These are phyloP conservation scores for Calonectria montana DNA, from an alignment of 2,329 filamentous ascomycete species.

Conservation along the genomic window DNA sequence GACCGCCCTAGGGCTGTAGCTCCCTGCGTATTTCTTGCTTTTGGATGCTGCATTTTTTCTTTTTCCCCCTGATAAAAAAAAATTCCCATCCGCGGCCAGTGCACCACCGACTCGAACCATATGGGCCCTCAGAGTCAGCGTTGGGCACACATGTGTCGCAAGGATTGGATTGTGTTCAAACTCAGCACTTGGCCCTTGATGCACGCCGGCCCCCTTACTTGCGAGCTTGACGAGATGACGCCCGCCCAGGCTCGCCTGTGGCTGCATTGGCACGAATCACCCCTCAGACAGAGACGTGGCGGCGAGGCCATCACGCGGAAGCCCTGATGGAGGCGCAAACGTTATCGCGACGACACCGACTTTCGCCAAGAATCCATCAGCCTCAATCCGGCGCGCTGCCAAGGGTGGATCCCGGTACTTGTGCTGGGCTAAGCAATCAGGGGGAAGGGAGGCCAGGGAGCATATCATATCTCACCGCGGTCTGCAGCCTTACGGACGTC, in stretches of 20 bases:
- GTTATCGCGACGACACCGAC: slow-evolving; percentile 19
- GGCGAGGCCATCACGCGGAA: neutral
- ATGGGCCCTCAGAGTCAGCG: neutral
- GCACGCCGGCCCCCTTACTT: neutral
- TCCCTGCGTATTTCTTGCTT: slow-evolving; percentile 17
- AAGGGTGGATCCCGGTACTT: slow-evolving; percentile 32
- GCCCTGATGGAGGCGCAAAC: neutral
- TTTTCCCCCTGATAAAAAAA: slow-evolving; percentile 3
- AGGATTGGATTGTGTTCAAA: neutral
- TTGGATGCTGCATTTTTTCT: slow-evolving; percentile 3
- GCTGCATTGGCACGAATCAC: neutral
- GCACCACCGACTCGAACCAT: slow-evolving; percentile 10
- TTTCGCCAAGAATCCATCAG: slow-evolving; percentile 32
- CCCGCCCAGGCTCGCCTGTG: neutral
- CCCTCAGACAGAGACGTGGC: neutral
- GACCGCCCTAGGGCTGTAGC: slow-evolving; percentile 1
- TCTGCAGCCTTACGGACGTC: slow-evolving; percentile 35
- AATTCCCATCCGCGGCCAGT: slow-evolving; percentile 1
- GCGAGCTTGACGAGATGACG: neutral
- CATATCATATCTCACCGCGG: slow-evolving; percentile 18
- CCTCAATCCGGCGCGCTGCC: slow-evolving; percentile 32
- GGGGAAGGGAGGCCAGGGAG: slow-evolving; percentile 11
- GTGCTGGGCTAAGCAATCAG: slow-evolving; percentile 8
- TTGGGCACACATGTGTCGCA: slow-evolving; percentile 27
- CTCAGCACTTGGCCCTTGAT: neutral